These are phyloP conservation scores for Spergularia bocconei DNA, from an alignment of 148 eudicot species.

Conservation along the genomic window DNA sequence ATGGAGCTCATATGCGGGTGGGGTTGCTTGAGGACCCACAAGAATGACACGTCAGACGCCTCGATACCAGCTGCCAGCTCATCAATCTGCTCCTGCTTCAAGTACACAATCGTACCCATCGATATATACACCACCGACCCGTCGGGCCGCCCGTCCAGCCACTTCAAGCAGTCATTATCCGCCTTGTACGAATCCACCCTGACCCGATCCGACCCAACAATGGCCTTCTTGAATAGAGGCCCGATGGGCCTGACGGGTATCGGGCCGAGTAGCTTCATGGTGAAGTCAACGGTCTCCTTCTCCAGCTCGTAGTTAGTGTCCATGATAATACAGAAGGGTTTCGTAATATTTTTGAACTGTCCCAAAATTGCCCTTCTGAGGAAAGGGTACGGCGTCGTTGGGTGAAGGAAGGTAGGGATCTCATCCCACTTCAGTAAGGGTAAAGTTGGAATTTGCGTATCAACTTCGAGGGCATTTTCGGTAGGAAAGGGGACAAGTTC, in stretches of 20 bases:
- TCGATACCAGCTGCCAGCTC: constrained; percentile 67
- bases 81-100: constrained; percentile 62
- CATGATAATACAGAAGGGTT: constrained; percentile 59
- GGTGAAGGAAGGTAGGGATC: constrained; percentile 68
- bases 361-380: constrained; percentile 52
- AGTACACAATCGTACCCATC: constrained; percentile 59
- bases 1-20: constrained; percentile 21
- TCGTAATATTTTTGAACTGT: constrained; percentile 50
- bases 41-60: constrained; percentile 45
- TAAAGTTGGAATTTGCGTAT: constrained; percentile 52
- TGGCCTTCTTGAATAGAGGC: constrained; percentile 47
- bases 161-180: constrained; percentile 40
- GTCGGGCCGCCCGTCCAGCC: constrained; percentile 54
- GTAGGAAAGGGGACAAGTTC: constrained; percentile 47
- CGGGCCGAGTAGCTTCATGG: constrained; percentile 27
- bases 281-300: constrained; percentile 43
- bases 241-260: constrained; percentile 63
- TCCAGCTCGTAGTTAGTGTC: constrained; percentile 78
- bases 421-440: constrained; percentile 66
- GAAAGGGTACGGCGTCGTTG: constrained; percentile 54
- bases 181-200: constrained; percentile 50
- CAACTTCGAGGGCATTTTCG: constrained; percentile 44
- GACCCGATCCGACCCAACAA: constrained; percentile 17
- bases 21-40: constrained; percentile 78
- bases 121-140: constrained; percentile 67